A percentile compares a stretch with the other conserved stretches of the same genome.
phyloP scores from a whole-genome alignment of 1,284 basidiomycete genomes.

The Puccinia sorghi region DNA sequence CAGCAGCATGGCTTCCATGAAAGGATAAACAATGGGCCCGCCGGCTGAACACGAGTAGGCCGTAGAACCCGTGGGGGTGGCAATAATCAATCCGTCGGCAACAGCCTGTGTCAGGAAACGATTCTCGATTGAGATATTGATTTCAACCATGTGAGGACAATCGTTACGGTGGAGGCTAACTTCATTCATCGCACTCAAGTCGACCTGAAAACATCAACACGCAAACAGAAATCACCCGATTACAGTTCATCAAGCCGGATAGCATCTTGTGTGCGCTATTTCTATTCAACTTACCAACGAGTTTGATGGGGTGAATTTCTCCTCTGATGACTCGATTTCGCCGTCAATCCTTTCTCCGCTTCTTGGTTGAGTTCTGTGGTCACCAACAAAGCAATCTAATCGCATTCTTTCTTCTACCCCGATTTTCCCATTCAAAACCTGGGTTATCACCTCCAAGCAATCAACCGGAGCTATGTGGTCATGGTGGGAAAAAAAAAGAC shows the following conservation, averaged over 20 bases:
- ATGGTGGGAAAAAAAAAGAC: constrained; percentile 35
- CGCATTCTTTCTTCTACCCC: constrained; percentile 39
- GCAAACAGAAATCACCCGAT: no score
- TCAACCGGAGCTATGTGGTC: constrained; percentile 68
- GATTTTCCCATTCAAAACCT: constrained; percentile 51
- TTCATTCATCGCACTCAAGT: constrained; percentile 91
- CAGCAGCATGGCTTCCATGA: constrained; percentile 80
- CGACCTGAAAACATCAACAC: constrained; percentile 46
- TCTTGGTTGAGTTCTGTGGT: neutral
- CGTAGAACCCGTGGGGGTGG: constrained; percentile 94
- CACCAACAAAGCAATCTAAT: constrained; percentile 29
- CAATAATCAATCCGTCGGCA: constrained; percentile 89
- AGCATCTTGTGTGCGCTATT: neutral
- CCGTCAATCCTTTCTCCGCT: neutral
- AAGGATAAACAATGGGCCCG: constrained; percentile 93
- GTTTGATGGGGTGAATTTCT: neutral
- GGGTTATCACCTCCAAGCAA: constrained; percentile 61
- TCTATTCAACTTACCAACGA: neutral
- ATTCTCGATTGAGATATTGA: constrained; percentile 92
- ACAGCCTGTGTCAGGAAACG: constrained; percentile 94
- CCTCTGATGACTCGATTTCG: neutral
- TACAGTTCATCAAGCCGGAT: neutral
- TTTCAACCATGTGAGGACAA: constrained; percentile 86
- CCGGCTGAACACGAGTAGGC: constrained; percentile 95
- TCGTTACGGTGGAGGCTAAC: constrained; percentile 87